Percentiles rank a stretch among this genome's conserved stretches.
Evolutionary conservation across 1,139 yeast species (phyloP).

Genomic region (Tardiomyces blankii): DNA sequence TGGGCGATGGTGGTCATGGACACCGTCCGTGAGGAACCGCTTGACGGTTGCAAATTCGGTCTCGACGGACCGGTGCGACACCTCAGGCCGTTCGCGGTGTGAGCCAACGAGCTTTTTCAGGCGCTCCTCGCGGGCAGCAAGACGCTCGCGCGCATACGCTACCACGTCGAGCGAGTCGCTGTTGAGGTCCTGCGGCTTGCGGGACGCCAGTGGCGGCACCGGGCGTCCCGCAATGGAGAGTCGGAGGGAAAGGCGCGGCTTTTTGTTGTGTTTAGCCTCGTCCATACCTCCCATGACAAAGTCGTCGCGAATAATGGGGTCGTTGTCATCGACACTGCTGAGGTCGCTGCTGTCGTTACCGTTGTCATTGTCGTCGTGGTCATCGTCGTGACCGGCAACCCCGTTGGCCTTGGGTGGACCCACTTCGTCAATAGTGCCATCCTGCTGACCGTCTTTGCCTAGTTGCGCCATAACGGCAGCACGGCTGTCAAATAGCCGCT

Average conservation of each 20-base stretch:
- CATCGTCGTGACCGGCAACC: conserved; percentile 7
- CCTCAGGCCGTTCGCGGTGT: neutral
- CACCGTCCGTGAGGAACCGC: too few species aligned
- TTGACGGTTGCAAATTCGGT: neutral
- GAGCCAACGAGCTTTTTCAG: neutral
- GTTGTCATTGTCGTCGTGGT: conserved; percentile 6
- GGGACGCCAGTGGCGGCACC: too few species aligned
- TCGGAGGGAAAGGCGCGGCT: too few species aligned
- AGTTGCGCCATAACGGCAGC: too few species aligned
- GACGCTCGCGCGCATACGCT: neutral
- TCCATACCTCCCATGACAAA: too few species aligned
- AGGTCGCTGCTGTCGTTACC: conserved; percentile 6
- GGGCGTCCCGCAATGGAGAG: too few species aligned
- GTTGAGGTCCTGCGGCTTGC: too few species aligned
- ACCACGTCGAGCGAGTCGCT: neutral
- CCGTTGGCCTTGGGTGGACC: conserved; percentile 4
- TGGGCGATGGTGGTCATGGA: too few species aligned
- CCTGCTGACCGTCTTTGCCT: too few species aligned
- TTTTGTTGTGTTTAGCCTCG: too few species aligned
- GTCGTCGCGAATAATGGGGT: conserved; percentile 2
- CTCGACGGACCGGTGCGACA: neutral
- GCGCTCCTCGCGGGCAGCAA: neutral
- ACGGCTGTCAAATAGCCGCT: conserved; percentile 31
- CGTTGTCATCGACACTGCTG: conserved; percentile 6
- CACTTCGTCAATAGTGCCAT: neutral